Base-by-base conservation (phyloP, 345 rosid species). In the Hibiscus mutabilis region DNA sequence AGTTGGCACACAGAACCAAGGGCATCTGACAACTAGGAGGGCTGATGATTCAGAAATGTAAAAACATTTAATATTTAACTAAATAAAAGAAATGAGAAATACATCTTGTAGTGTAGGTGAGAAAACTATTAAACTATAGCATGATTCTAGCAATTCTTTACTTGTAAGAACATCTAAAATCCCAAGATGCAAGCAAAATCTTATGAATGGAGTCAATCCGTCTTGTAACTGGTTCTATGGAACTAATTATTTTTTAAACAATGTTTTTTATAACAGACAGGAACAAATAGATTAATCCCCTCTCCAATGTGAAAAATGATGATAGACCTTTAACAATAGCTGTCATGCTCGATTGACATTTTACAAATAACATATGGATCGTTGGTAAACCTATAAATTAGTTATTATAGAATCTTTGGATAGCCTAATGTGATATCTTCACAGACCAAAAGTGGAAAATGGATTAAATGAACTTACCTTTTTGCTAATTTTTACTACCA, bases 401-500 rank as follows among this genome's bases (percentile, higher is more conserved):
- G 35, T 27, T 18, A 35, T 22, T 22, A 67, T 49, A 27, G 10
- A 67, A 67, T 14, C 35, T 66, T 53, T 19, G 22, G 29, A 31
- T 13, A 37, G 64, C 33, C 49, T 11, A 69, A 11, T 4, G 27
- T 27, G 31, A 44, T 9, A 58, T 11, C 58, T 27, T 11, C 60
- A 5, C 7, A 53, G 18, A 72, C 60, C 51, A 79, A 53, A 63
- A 60, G 46, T 44, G 68, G 73, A 29, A 74, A 47, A 42, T 33
- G 40, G 24, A 10, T 27, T 35, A 13, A 53, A 59, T 40, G 0
- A 80, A 68, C 70, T 31, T 33, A 91, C 98, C 88, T 92, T 95
- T 86, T 95, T 95, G 90, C 84, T 84, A 73, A 95, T 88, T 82
- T 85, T 95, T 52, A 95, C 91, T 70, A 90, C 96, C 83, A 95